phyloP scores from a whole-genome alignment of 163 green algal species.

The Prototheca cutis region DNA sequence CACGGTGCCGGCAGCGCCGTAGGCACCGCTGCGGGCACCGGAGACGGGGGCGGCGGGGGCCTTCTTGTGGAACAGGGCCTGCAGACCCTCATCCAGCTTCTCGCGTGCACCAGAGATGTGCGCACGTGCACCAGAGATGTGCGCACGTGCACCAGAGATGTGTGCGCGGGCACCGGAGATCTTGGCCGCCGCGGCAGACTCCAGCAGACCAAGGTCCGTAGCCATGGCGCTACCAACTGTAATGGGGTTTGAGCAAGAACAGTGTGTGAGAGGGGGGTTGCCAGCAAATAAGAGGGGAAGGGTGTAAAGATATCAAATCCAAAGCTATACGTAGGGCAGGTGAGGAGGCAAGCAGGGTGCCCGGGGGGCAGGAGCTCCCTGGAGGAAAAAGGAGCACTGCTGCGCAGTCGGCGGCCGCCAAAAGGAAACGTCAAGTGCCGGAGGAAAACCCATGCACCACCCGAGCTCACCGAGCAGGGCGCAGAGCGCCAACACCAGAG shows the following conservation, averaged over 20 bases:
- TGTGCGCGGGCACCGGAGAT: background rate
- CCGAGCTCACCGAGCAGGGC: constrained; percentile 1
- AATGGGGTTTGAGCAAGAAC: too few relatives aligned
- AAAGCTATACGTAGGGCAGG: too few relatives aligned
- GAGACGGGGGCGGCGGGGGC: background rate
- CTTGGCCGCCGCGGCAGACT: background rate
- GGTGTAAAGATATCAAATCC: too few relatives aligned
- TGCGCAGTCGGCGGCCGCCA: too few relatives aligned
- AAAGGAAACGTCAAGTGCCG: too few relatives aligned
- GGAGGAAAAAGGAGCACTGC: too few relatives aligned
- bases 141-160: background rate
- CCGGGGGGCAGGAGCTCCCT: too few relatives aligned
- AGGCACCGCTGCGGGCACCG: background rate
- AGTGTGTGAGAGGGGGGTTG: too few relatives aligned
- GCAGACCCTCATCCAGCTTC: too few relatives aligned
- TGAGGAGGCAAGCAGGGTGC: too few relatives aligned
- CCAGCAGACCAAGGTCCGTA: background rate
- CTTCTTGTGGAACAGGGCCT: background rate
- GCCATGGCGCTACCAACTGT: background rate
- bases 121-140: background rate
- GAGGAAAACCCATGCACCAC: too few relatives aligned
- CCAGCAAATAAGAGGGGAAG: too few relatives aligned
- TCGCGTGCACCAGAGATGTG: background rate
- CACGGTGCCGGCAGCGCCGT: background rate
- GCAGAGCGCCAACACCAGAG: background rate